Evolutionary conservation across 768 basidiomycete genomes (phyloP).

Genomic region (Coprinellus aureogranulatus): DNA sequence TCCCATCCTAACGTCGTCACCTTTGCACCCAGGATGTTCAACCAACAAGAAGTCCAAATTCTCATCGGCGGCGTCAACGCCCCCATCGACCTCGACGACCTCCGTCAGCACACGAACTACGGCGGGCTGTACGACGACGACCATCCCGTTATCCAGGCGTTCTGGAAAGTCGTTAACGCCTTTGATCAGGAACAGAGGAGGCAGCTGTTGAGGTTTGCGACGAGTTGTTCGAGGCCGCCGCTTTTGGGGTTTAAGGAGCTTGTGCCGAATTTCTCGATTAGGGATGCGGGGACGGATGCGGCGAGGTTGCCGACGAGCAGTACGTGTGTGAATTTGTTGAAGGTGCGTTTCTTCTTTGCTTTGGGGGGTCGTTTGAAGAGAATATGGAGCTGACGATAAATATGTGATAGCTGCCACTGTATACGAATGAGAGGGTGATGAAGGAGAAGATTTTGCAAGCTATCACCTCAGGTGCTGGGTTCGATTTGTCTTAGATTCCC

Average conservation of each 20-base stretch:
- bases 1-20: too few relatives aligned
- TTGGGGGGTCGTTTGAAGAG: neutral
- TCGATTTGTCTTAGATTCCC: constrained; percentile 86
- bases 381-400: neutral
- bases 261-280: constrained; percentile 83
- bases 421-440: constrained; percentile 60
- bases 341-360: constrained; percentile 43
- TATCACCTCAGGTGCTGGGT: constrained; percentile 85
- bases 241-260: constrained; percentile 89
- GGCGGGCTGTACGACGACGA: constrained; percentile 75
- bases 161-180: constrained; percentile 84
- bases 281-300: constrained; percentile 74
- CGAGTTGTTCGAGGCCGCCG: constrained; percentile 87
- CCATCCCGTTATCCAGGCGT: constrained; percentile 68
- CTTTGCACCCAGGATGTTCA: constrained; percentile 98
- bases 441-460: constrained; percentile 80
- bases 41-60: constrained; percentile 92
- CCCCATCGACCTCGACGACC: constrained; percentile 80
- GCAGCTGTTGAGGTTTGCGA: constrained; percentile 84
- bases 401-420: constrained; percentile 60
- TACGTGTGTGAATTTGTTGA: constrained; percentile 90
- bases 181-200: constrained; percentile 81
- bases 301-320: constrained; percentile 71
- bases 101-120: constrained; percentile 74
- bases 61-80: constrained; percentile 86